Evolutionary conservation across 345 rosid species (phyloP).

Genomic region (Hibiscus trionum): DNA sequence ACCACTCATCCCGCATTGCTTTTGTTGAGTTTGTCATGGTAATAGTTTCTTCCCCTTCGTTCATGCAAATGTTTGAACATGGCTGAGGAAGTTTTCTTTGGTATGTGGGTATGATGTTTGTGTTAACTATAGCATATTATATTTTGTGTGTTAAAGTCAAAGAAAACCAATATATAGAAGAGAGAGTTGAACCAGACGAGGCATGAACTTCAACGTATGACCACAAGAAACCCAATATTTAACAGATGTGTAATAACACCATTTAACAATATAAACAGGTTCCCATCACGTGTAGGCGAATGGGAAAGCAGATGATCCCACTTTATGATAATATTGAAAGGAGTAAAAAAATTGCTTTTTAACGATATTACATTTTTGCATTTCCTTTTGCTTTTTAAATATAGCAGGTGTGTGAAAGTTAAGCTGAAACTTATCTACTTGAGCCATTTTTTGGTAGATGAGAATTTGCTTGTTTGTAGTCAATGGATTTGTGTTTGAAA

Average conservation of each 20-base stretch:
- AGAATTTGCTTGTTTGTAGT: not conserved
- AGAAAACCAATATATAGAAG: not conserved
- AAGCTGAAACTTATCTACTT: not conserved
- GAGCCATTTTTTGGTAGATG: not conserved
- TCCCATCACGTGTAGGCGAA: not conserved
- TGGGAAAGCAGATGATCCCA: not conserved
- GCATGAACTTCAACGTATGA: not conserved
- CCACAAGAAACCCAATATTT: not conserved
- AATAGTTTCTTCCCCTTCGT: constrained; percentile 17
- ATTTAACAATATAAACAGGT: not conserved
- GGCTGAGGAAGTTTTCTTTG: constrained; percentile 2
- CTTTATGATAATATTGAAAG: not conserved
- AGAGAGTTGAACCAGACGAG: not conserved
- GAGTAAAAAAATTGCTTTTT: not conserved
- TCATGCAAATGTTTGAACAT: not conserved
- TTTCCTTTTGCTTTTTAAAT: not conserved
- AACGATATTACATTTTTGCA: not conserved
- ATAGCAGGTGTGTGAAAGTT: not conserved
- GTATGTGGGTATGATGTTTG: not conserved
- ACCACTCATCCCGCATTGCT: constrained; percentile 76
- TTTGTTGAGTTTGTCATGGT: constrained; percentile 79
- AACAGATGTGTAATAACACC: not conserved
- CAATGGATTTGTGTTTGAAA: not conserved
- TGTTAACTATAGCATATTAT: not conserved
- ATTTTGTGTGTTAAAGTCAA: not conserved